These are phyloP conservation scores for Histomonas meleagridis DNA, from an alignment of 208 protist species.

Conservation along the genomic window DNA sequence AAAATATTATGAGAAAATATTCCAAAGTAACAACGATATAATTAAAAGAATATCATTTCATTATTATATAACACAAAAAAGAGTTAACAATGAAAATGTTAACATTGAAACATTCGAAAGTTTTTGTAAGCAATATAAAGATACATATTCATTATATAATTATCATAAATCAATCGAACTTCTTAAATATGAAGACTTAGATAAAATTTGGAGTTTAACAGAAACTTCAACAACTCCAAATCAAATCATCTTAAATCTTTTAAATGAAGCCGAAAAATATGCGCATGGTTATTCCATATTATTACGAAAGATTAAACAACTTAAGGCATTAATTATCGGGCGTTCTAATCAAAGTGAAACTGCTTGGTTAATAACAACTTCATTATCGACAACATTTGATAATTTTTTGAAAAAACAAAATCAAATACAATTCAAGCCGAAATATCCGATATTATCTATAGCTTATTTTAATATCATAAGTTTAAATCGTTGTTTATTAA, in stretches of 20 bases:
- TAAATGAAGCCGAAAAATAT: not conserved
- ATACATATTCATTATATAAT: not conserved
- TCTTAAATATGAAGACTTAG: not conserved
- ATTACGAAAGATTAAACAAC: not conserved
- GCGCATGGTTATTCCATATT: not conserved
- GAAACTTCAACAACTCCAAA: no score
- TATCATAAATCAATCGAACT: not conserved
- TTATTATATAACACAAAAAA: not conserved
- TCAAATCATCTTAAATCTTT: not conserved
- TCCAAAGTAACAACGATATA: not conserved
- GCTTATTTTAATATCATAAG: not conserved
- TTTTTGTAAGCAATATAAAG: not conserved
- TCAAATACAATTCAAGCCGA: not conserved
- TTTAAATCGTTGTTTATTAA: not conserved
- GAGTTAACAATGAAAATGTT: not conserved
- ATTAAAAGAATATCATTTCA: not conserved
- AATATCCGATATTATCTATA: not conserved
- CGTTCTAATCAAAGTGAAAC: not conserved
- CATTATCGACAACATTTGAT: not conserved
- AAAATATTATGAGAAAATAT: not conserved
- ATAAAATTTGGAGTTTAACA: not conserved
- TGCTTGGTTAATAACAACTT: not conserved
- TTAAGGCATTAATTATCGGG: not conserved
- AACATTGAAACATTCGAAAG: not conserved
- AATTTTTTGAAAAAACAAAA: not conserved